Conservation (phyloP, 2,329 filamentous ascomycete genomes). For the Pezicula carpinea region DNA sequence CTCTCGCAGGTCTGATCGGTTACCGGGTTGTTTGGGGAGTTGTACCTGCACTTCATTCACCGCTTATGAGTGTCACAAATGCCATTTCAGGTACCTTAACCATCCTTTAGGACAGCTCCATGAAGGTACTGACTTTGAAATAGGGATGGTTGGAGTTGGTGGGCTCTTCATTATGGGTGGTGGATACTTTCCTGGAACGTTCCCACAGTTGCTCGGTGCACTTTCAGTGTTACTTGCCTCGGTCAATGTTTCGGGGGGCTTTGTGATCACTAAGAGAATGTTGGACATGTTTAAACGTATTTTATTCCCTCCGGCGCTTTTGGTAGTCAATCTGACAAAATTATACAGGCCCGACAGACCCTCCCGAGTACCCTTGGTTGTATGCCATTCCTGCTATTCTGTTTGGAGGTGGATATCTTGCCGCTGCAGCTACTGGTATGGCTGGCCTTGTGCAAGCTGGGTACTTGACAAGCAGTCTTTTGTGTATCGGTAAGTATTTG, state of each 20-base stretch:
- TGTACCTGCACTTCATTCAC: conserved; percentile 75
- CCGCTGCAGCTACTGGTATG: conserved; percentile 74
- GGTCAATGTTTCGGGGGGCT: conserved; percentile 83
- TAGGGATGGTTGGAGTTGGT: conserved; percentile 79
- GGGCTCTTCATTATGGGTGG: conserved; percentile 87
- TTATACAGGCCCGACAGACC: conserved; percentile 65
- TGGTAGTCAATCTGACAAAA: not conserved
- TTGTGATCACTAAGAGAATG: conserved; percentile 91
- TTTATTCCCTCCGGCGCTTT: conserved; percentile 17
- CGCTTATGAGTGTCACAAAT: conserved; percentile 89
- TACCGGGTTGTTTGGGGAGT: conserved; percentile 90
- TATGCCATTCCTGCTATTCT: conserved; percentile 73
- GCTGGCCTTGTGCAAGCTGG: conserved; percentile 82
- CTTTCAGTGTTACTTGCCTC: conserved; percentile 79
- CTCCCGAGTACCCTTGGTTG: conserved; percentile 82
- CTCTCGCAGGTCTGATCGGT: conserved; percentile 77
- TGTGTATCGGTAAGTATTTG: conserved; percentile 62
- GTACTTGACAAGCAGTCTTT: conserved; percentile 76
- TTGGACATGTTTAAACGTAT: conserved; percentile 81
- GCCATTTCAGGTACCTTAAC: conserved; percentile 68
- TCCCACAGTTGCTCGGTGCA: conserved; percentile 75
- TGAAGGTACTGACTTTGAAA: conserved; percentile 13
- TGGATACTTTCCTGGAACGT: conserved; percentile 69
- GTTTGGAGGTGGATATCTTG: conserved; percentile 77
- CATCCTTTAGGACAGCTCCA: not conserved